Evolutionary conservation across 1,284 basidiomycete species (phyloP).

Genomic region (Schizophyllum amplum): DNA sequence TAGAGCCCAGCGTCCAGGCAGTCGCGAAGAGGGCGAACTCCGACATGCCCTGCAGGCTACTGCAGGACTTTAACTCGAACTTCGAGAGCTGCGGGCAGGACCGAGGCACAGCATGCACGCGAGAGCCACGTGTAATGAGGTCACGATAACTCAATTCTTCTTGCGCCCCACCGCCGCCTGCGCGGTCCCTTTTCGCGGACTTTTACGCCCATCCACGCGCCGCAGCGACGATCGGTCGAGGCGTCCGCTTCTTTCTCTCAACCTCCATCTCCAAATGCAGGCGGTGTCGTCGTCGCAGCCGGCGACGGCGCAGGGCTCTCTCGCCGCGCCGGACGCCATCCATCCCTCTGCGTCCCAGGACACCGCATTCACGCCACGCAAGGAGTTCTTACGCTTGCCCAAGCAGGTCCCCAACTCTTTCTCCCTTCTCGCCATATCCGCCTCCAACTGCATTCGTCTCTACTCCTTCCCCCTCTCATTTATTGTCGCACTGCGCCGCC

Average conservation of each 20-base stretch:
- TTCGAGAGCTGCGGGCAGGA: no score
- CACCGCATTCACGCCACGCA: conserved; percentile 51
- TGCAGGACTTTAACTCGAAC: no score
- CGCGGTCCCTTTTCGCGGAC: no score
- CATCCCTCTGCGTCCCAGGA: conserved; percentile 19
- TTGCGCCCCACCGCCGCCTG: no score
- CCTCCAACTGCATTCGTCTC: conserved; percentile 52
- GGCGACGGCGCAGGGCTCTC: not conserved
- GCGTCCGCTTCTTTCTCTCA: not conserved
- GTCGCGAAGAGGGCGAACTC: no score
- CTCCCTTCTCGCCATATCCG: conserved; percentile 57
- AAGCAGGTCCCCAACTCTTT: conserved; percentile 46
- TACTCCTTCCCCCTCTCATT: conserved; percentile 56
- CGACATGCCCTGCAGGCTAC: no score
- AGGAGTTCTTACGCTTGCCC: conserved; percentile 59
- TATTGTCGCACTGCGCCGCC: conserved; percentile 41
- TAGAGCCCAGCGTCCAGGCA: no score
- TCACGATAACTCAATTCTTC: no score
- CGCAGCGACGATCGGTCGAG: not conserved
- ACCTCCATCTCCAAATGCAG: not conserved
- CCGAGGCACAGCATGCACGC: no score
- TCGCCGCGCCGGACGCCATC: not conserved
- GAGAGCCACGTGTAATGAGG: no score
- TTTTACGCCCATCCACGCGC: no score
- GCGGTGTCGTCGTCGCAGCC: not conserved